Conservation (phyloP, 805 yeast species). For the Yamadazyma kitorensis region DNA sequence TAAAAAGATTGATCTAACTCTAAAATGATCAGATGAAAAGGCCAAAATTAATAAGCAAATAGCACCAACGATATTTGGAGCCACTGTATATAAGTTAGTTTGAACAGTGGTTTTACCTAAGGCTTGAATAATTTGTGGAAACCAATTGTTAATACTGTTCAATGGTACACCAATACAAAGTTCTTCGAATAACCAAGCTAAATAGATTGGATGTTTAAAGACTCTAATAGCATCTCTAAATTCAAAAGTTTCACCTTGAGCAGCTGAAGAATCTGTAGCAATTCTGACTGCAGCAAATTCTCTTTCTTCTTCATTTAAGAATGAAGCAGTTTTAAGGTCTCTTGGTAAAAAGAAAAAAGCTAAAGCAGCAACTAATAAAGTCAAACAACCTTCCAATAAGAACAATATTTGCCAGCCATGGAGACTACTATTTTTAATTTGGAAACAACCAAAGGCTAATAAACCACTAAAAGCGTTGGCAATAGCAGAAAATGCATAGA, state of each 20-base stretch:
- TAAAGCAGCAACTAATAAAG: conserved; percentile 32
- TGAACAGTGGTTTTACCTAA: conserved; percentile 40
- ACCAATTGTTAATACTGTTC: conserved; percentile 48
- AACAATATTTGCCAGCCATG: conserved; percentile 50
- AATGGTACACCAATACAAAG: conserved; percentile 48
- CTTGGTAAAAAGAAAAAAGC: conserved; percentile 37
- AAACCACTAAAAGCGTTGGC: conserved; percentile 39
- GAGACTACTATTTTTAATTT: conserved; percentile 32
- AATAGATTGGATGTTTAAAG: conserved; percentile 43
- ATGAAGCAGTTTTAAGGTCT: conserved; percentile 30
- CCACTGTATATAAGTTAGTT: conserved; percentile 44
- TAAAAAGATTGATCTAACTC: conserved; percentile 38
- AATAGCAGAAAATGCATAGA: conserved; percentile 33
- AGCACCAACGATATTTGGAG: conserved; percentile 50
- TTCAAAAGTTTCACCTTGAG: conserved; percentile 31
- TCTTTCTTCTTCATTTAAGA: conserved; percentile 40
- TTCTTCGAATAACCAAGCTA: conserved; percentile 46
- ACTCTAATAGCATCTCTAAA: conserved; percentile 42
- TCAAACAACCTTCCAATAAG: conserved; percentile 43
- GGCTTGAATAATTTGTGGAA: conserved; percentile 42
- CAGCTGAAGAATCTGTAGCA: conserved; percentile 44
- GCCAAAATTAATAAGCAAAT: conserved; percentile 36
- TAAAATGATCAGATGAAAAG: conserved; percentile 39
- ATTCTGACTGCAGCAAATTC: conserved; percentile 37
- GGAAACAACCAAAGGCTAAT: conserved; percentile 34